phyloP scores from a whole-genome alignment of 2,329 filamentous ascomycete species.

The Sarocladium brachiariae region DNA sequence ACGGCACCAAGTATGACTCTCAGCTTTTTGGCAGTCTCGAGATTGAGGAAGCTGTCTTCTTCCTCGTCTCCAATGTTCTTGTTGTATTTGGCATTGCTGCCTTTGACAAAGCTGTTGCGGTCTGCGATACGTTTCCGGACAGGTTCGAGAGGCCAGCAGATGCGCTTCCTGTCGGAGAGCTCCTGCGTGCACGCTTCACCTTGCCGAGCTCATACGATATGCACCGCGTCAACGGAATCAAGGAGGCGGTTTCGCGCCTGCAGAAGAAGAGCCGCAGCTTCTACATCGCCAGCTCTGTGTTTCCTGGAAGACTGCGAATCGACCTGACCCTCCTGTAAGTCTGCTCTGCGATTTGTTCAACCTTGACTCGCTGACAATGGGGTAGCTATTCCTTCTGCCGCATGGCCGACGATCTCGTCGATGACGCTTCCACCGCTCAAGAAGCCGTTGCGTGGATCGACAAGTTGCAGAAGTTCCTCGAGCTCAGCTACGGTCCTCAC shows the following conservation, averaged over 20 bases:
- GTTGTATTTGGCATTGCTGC: conserved; percentile 64
- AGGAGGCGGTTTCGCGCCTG: conserved; percentile 51
- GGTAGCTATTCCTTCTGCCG: conserved; percentile 65
- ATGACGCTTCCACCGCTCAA: conserved; percentile 47
- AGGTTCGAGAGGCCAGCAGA: conserved; percentile 44
- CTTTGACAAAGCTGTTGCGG: conserved; percentile 61
- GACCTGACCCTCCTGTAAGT: conserved; percentile 58
- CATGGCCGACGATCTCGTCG: conserved; percentile 66
- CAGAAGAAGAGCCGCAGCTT: conserved; percentile 65
- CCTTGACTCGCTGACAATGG: conserved; percentile 3
- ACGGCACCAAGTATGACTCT: conserved; percentile 58
- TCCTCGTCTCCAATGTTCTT: conserved; percentile 61
- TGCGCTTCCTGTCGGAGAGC: conserved; percentile 36
- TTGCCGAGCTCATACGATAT: conserved; percentile 47
- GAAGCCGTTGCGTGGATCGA: conserved; percentile 53
- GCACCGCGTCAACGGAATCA: conserved; percentile 48
- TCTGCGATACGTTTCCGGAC: conserved; percentile 56
- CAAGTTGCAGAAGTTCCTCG: conserved; percentile 51
- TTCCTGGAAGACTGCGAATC: conserved; percentile 59
- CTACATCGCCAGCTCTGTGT: conserved; percentile 63
- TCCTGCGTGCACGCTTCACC: conserved; percentile 44
- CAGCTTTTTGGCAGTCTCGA: conserved; percentile 60
- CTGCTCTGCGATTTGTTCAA: conserved; percentile 12
- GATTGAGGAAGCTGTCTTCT: conserved; percentile 69
- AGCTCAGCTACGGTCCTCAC: conserved; percentile 39